phyloP scores from a whole-genome alignment of 2,329 filamentous ascomycete genomes.

The Claviceps sp. region DNA sequence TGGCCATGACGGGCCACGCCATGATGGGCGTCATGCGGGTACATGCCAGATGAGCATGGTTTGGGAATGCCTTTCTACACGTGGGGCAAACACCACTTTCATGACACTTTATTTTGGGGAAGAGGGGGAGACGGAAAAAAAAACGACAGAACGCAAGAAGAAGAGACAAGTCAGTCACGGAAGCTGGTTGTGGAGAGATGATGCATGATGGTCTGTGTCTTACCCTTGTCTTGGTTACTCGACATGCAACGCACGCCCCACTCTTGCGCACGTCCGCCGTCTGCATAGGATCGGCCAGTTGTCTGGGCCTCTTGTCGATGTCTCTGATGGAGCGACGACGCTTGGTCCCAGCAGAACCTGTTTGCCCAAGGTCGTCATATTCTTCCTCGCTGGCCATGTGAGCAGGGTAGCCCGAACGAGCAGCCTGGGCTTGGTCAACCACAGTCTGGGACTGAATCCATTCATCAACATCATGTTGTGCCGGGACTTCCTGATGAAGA shows the following conservation, averaged over 20 bases:
- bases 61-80: conserved; percentile 27
- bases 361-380: conserved; percentile 11
- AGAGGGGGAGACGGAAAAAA: not conserved
- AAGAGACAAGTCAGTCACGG: conserved; percentile 12
- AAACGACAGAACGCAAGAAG: not conserved
- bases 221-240: conserved; percentile 33
- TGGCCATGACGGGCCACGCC: conserved; percentile 25
- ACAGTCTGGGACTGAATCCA: conserved; percentile 26
- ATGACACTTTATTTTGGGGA: conserved; percentile 17
- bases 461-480: conserved; percentile 21
- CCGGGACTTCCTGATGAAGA: conserved; percentile 20
- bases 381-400: conserved; percentile 19
- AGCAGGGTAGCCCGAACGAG: conserved; percentile 18
- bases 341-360: conserved; percentile 19
- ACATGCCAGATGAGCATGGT: conserved; percentile 27
- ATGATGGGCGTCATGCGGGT: conserved; percentile 23
- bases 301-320: conserved; percentile 23
- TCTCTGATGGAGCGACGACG: conserved; percentile 21
- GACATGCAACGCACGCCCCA: conserved; percentile 35
- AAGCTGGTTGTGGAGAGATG: conserved; percentile 6
- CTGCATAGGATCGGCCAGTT: conserved; percentile 27
- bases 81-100: conserved; percentile 28
- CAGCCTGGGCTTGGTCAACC: conserved; percentile 17
- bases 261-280: conserved; percentile 35
- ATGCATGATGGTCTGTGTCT: conserved; percentile 14